Conservation (phyloP, 441 rosid species). For the Gossypium schwendimanii region DNA sequence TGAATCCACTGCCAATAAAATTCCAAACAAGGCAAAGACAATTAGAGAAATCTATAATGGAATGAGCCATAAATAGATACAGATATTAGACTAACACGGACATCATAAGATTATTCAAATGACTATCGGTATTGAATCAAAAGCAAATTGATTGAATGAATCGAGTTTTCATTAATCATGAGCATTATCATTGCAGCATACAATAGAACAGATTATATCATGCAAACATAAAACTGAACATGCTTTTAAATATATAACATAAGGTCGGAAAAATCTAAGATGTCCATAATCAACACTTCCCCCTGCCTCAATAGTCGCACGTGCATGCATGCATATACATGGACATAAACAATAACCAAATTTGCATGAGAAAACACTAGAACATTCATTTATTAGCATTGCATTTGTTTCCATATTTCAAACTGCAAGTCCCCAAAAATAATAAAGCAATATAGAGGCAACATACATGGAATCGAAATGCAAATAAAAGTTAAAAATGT, state of each 20-base stretch:
- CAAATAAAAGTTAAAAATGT: background rate
- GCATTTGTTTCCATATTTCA: background rate
- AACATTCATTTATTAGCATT: background rate
- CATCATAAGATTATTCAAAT: background rate
- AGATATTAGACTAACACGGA: background rate
- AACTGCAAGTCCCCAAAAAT: background rate
- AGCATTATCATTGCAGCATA: background rate
- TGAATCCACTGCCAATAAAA: slow-evolving; percentile 33
- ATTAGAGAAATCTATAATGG: background rate
- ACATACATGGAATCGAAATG: background rate
- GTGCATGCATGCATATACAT: background rate
- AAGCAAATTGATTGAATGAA: background rate
- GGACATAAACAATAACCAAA: background rate
- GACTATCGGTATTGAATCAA: background rate
- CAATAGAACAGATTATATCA: background rate
- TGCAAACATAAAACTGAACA: background rate
- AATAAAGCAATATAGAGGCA: background rate
- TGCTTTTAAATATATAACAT: background rate
- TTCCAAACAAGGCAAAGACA: slow-evolving; percentile 1
- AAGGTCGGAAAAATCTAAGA: background rate
- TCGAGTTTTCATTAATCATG: background rate
- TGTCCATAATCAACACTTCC: background rate
- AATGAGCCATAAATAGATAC: background rate
- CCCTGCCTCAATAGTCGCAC: background rate
- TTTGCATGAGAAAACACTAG: background rate